phyloP scores from a whole-genome alignment of 805 yeast species.

The Komagataella populi region DNA sequence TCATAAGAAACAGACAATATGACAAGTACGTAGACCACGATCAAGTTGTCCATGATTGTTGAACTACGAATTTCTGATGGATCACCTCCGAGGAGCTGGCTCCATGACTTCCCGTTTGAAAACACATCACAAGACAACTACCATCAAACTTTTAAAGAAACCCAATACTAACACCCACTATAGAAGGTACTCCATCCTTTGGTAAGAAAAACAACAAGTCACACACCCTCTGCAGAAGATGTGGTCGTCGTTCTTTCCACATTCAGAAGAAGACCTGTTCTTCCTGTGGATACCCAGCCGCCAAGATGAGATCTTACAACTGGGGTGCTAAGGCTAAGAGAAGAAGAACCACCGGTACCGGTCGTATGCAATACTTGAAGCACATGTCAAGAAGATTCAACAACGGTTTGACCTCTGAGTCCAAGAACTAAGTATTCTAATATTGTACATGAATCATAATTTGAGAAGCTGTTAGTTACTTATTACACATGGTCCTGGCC shows the following conservation, averaged over 20 bases:
- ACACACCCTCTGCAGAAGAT: constrained; percentile 98
- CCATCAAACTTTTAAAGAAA: not conserved
- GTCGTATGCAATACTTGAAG: constrained; percentile 98
- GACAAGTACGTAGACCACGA: not conserved
- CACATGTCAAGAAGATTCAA: constrained; percentile 95
- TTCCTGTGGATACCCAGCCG: constrained; percentile 99
- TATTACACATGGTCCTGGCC: not conserved
- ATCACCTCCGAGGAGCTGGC: not conserved
- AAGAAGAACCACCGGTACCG: constrained; percentile 99
- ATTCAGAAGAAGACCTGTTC: constrained; percentile 98
- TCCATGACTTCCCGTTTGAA: not conserved
- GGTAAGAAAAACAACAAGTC: constrained; percentile 99
- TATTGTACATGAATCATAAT: not conserved
- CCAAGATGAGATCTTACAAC: constrained; percentile 97
- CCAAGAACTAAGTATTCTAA: not conserved
- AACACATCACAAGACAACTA: not conserved
- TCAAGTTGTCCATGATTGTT: not conserved
- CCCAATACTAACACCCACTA: constrained; percentile 19
- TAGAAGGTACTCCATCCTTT: constrained; percentile 99
- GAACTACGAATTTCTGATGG: not conserved
- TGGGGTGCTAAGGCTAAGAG: constrained; percentile 99
- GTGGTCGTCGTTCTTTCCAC: constrained; percentile 99
- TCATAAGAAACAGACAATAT: not conserved
- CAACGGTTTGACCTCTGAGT: constrained; percentile 28
- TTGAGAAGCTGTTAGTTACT: not conserved